A percentile compares a stretch with the other conserved stretches of the same genome.
Evolutionary conservation across 768 basidiomycete species (phyloP).

Genomic region (Boletus bicolor): DNA sequence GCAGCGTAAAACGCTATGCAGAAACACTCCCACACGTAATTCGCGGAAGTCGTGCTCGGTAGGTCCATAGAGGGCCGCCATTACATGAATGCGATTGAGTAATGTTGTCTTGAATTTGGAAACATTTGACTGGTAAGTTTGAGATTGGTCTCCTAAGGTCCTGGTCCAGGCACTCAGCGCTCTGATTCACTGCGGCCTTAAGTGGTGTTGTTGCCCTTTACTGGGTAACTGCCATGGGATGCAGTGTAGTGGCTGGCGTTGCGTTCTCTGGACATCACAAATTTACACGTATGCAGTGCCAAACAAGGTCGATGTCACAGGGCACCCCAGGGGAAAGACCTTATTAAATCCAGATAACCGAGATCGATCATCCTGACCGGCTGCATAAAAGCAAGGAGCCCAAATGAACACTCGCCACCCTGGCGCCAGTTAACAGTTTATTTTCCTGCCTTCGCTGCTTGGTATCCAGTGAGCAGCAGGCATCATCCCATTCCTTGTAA

Average conservation of each 20-base stretch:
- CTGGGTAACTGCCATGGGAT: neutral
- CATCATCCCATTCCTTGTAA: neutral
- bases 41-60: no score
- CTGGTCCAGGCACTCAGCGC: conserved; percentile 7
- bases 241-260: neutral
- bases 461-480: neutral
- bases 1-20: neutral
- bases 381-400: conserved; percentile 1
- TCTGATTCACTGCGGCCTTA: conserved; percentile 12
- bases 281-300: neutral
- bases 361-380: neutral
- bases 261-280: neutral
- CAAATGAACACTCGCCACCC: neutral
- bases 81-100: no score
- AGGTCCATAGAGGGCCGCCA: neutral
- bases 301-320: conserved; percentile 3
- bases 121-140: neutral
- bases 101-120: neutral
- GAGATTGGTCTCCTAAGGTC: neutral
- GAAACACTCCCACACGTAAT: neutral
- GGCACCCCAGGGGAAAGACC: neutral
- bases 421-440: neutral
- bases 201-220: neutral
- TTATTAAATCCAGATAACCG: no score
- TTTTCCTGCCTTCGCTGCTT: neutral